Conservation (phyloP, 2,329 filamentous ascomycete species). For the Alternaria panax region DNA sequence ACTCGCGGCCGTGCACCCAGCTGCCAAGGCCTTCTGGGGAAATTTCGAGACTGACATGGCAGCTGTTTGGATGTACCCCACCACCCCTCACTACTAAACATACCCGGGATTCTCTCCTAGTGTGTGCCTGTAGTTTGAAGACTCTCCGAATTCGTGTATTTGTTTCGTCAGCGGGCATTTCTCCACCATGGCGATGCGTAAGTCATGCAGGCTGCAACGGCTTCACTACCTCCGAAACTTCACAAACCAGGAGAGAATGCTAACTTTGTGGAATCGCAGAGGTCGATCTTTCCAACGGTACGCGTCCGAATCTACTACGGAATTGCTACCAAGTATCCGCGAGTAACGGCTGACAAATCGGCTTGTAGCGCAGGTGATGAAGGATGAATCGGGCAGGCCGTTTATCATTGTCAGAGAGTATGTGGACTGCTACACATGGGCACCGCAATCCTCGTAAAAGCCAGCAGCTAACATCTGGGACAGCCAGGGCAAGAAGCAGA, state of each 20-base stretch:
- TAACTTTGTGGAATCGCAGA: conserved; percentile 60
- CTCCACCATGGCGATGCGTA: conserved; percentile 51
- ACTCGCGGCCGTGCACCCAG: conserved; percentile 20
- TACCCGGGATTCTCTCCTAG: conserved; percentile 7
- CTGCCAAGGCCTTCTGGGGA: conserved; percentile 33
- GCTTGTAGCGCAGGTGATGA: conserved; percentile 74
- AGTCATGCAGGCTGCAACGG: conserved; percentile 32
- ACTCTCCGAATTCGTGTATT: conserved; percentile 5
- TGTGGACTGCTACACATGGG: conserved; percentile 48
- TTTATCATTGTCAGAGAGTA: conserved; percentile 99
- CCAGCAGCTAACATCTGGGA: conserved; percentile 33
- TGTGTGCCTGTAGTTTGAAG: conserved; percentile 8
- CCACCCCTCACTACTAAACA: conserved; percentile 35
- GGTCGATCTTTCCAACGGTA: conserved; percentile 86
- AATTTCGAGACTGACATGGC: conserved; percentile 32
- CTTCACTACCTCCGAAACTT: conserved; percentile 5
- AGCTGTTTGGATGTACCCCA: conserved; percentile 35
- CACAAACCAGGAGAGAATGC: neutral
- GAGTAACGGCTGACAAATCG: conserved; percentile 31
- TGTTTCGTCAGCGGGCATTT: conserved; percentile 16
- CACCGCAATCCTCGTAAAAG: conserved; percentile 11
- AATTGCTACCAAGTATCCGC: conserved; percentile 1
- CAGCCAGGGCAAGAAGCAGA: conserved; percentile 97
- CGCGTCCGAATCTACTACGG: conserved; percentile 21
- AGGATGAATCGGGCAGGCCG: conserved; percentile 95